Conservation (phyloP, 352 stramenopile species). For the Phytophthora rubi region DNA sequence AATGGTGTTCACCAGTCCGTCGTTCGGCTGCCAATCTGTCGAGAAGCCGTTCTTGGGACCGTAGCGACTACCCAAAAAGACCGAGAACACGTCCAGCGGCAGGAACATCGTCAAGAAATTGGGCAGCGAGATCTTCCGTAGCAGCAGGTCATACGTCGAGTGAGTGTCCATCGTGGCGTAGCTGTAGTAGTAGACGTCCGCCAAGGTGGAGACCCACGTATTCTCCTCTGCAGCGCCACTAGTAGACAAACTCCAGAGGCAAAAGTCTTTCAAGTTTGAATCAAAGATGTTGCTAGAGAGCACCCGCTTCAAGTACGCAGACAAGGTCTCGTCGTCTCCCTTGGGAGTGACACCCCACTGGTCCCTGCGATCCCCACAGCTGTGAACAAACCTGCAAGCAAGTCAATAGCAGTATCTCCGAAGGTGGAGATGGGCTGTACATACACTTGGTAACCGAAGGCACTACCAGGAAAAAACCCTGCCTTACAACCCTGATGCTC, state of each 20-base stretch:
- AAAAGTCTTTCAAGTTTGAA: conserved; percentile 35
- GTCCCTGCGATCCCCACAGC: no score
- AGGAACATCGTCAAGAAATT: conserved; percentile 43
- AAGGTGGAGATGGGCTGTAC: no score
- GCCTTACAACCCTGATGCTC: no score
- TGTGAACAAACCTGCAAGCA: no score
- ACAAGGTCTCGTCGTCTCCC: no score
- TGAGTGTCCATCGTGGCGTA: conserved; percentile 40
- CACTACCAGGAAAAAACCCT: no score
- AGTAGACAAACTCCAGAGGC: conserved; percentile 38
- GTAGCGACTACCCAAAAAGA: conserved; percentile 38
- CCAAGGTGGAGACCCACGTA: conserved; percentile 43
- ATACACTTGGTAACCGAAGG: no score
- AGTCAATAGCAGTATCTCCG: no score
- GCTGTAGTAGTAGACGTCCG: conserved; percentile 50
- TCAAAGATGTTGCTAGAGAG: conserved; percentile 34
- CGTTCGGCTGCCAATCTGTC: conserved; percentile 39
- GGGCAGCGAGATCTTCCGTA: conserved; percentile 40
- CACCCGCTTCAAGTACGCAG: conserved; percentile 35
- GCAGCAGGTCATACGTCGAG: conserved; percentile 19
- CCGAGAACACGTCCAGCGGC: conserved; percentile 19
- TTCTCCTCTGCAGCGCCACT: conserved; percentile 41
- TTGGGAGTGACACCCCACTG: no score
- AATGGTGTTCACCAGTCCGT: conserved; percentile 38
- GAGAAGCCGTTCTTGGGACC: conserved; percentile 20